Evolutionary conservation across 352 stramenopile genomes (phyloP).

Genomic region (Globisporangium ultimum): DNA sequence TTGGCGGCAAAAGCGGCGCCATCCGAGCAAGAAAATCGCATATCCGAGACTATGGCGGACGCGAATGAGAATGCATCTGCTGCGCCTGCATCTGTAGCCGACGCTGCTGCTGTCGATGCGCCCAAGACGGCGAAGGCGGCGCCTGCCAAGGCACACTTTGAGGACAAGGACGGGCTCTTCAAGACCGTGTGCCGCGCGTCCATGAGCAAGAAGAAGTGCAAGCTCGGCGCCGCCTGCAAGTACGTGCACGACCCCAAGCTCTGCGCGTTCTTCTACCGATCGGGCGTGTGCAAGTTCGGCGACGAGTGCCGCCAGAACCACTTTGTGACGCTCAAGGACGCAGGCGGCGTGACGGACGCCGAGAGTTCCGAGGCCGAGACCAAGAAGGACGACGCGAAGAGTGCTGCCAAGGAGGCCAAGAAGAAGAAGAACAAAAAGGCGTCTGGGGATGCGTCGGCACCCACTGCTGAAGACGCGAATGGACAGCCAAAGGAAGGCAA

Average conservation of each 20-base stretch:
- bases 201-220: constrained; percentile 35
- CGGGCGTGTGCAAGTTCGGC: constrained; percentile 48
- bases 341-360: background rate
- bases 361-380: constrained; percentile 2
- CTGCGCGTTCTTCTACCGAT: constrained; percentile 43
- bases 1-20: too few species aligned
- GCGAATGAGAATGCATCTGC: background rate
- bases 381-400: background rate
- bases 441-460: too few species aligned
- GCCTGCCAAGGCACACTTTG: constrained; percentile 32
- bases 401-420: constrained; percentile 15
- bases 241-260: constrained; percentile 55
- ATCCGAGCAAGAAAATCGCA: background rate
- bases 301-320: constrained; percentile 59
- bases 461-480: background rate
- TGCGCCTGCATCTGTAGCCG: background rate
- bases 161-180: constrained; percentile 51
- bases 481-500: constrained; percentile 17
- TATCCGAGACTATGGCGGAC: constrained; percentile 3
- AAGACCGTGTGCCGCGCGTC: constrained; percentile 60
- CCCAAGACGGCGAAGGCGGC: constrained; percentile 11
- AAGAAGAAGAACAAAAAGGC: constrained; percentile 21
- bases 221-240: constrained; percentile 28
- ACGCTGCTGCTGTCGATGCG: constrained; percentile 1
- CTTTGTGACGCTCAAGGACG: constrained; percentile 28